These are phyloP conservation scores for Pachysandra terminalis DNA, from an alignment of 164 flowering plant genomes.

Conservation along the genomic window DNA sequence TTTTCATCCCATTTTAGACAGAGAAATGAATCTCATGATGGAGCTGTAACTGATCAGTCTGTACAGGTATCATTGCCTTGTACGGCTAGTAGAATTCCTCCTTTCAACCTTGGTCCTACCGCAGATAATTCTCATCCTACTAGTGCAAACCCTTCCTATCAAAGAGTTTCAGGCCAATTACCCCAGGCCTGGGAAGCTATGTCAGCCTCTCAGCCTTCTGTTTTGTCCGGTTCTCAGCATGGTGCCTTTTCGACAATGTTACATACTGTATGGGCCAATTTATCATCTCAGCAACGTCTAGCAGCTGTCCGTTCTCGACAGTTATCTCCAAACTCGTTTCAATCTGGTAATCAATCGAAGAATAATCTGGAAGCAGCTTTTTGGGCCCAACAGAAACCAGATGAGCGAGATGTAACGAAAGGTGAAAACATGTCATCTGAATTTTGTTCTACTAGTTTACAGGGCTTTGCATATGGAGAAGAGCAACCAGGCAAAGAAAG, in stretches of 20 bases:
- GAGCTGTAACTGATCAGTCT: constrained; percentile 20
- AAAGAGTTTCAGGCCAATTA: constrained; percentile 19
- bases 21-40: constrained; percentile 16
- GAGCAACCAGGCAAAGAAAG: constrained; percentile 22
- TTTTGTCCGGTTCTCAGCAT: constrained; percentile 22
- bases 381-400: constrained; percentile 16
- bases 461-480: constrained; percentile 18
- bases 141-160: constrained; percentile 14
- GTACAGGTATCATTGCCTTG: constrained; percentile 16
- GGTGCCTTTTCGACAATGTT: constrained; percentile 22
- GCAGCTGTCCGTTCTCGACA: constrained; percentile 17
- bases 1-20: constrained; percentile 20
- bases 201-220: constrained; percentile 22
- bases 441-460: constrained; percentile 9
- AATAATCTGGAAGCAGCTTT: constrained; percentile 20
- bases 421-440: constrained; percentile 18
- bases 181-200: neutral
- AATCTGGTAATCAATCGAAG: constrained; percentile 16
- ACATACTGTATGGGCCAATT: constrained; percentile 27
- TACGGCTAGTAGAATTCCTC: constrained; percentile 10
- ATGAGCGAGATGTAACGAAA: constrained; percentile 20
- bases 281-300: constrained; percentile 24
- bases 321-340: neutral
- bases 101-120: constrained; percentile 14
- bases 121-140: constrained; percentile 17